Conservation (phyloP, 2,329 filamentous ascomycete species). For the Phialophora macrospora region DNA sequence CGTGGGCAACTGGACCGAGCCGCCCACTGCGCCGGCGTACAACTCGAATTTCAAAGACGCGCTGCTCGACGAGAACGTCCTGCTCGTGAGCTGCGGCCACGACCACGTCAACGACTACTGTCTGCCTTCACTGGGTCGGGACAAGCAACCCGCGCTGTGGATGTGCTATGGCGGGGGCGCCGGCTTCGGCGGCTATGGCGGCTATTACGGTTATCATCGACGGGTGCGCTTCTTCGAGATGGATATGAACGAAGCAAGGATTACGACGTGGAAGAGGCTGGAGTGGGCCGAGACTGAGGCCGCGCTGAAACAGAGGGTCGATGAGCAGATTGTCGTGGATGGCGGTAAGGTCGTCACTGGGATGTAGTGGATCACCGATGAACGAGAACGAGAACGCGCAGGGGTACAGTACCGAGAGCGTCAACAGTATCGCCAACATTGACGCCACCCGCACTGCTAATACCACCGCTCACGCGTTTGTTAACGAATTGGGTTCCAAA, state of each 20-base stretch:
- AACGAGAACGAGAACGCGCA: neutral
- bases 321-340: constrained; percentile 67
- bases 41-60: constrained; percentile 95
- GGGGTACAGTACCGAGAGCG: neutral
- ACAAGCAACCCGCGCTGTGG: constrained; percentile 75
- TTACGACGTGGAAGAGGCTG: constrained; percentile 89
- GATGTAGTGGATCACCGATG: constrained; percentile 18
- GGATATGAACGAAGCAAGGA: constrained; percentile 85
- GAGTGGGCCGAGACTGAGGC: constrained; percentile 64
- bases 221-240: constrained; percentile 89
- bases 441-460: neutral
- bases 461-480: neutral
- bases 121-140: constrained; percentile 63
- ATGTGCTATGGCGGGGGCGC: constrained; percentile 96
- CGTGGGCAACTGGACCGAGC: constrained; percentile 75
- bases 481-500: neutral
- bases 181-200: constrained; percentile 93
- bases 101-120: constrained; percentile 99
- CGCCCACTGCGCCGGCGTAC: constrained; percentile 82
- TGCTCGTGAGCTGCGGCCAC: constrained; percentile 89
- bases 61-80: constrained; percentile 80
- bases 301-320: constrained; percentile 50
- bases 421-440: neutral
- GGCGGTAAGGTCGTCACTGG: constrained; percentile 57
- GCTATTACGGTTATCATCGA: constrained; percentile 83